These are phyloP conservation scores for Crucibulum laeve DNA, from an alignment of 768 basidiomycete genomes.

Conservation along the genomic window DNA sequence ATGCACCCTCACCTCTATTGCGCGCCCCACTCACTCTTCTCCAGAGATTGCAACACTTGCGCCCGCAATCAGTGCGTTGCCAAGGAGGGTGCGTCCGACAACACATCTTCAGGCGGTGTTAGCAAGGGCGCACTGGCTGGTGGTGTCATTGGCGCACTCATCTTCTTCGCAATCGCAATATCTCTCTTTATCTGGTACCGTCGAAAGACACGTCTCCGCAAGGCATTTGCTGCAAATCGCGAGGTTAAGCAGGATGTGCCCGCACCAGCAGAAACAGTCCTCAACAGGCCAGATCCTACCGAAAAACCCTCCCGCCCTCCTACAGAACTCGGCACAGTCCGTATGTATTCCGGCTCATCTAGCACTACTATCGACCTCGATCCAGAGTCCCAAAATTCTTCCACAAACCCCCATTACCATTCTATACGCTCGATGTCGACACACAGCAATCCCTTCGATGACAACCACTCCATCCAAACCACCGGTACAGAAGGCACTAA, in stretches of 20 bases:
- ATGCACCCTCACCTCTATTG: conserved; percentile 1
- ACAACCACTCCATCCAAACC: conserved; percentile 77
- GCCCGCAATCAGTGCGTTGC: conserved; percentile 47
- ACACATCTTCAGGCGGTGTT: conserved; percentile 32
- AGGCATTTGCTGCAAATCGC: conserved; percentile 20
- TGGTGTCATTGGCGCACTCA: conserved; percentile 59
- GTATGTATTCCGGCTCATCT: conserved; percentile 44
- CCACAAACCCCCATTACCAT: conserved; percentile 26
- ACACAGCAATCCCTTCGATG: conserved; percentile 68
- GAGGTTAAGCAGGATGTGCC: conserved; percentile 59
- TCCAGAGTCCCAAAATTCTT: conserved; percentile 38
- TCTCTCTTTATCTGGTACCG: conserved; percentile 62
- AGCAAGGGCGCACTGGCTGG: conserved; percentile 74
- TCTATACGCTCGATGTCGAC: conserved; percentile 37
- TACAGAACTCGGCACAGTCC: conserved; percentile 35
- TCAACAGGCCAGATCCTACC: conserved; percentile 77
- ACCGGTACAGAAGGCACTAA: conserved; percentile 78
- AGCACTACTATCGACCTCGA: conserved; percentile 57
- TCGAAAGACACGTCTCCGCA: conserved; percentile 43
- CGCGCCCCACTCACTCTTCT: conserved; percentile 4
- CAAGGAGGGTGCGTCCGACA: conserved; percentile 11
- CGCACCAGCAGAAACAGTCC: conserved; percentile 71
- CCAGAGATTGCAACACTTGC: conserved; percentile 59
- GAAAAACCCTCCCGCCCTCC: conserved; percentile 46
- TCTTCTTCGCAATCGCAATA: conserved; percentile 52